Evolutionary conservation across 495 filamentous ascomycete genomes (phyloP).

Genomic region (Penicillium lividum): DNA sequence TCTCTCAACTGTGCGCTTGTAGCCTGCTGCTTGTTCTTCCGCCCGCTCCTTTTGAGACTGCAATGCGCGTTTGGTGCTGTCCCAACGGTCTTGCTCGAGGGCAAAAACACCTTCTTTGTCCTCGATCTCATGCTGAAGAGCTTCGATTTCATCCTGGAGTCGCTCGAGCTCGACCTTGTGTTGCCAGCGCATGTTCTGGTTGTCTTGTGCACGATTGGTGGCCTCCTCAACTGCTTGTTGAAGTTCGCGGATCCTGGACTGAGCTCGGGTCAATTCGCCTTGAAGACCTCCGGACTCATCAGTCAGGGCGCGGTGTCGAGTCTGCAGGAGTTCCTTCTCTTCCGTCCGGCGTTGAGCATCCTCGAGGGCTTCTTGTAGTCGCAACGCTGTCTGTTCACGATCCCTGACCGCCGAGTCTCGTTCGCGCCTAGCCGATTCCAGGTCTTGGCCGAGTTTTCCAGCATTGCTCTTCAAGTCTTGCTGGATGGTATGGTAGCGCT

Average conservation of each 20-base stretch:
- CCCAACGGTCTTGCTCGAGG: constrained; percentile 71
- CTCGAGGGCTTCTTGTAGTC: constrained; percentile 52
- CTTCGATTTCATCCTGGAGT: constrained; percentile 66
- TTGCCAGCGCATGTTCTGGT: constrained; percentile 56
- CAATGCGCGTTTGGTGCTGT: constrained; percentile 61
- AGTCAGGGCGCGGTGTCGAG: constrained; percentile 67
- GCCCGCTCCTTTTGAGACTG: constrained; percentile 66
- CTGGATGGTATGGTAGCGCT: constrained; percentile 44
- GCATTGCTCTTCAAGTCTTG: constrained; percentile 45
- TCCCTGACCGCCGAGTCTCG: constrained; percentile 39
- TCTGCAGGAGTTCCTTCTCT: constrained; percentile 70
- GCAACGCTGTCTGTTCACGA: constrained; percentile 40
- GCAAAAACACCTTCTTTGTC: constrained; percentile 72
- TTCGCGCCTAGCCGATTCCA: constrained; percentile 40
- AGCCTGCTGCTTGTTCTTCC: constrained; percentile 67
- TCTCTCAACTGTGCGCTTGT: constrained; percentile 70
- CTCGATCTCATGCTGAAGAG: constrained; percentile 69
- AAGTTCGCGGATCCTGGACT: constrained; percentile 56
- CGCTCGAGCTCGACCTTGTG: constrained; percentile 64
- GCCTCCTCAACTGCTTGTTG: constrained; percentile 59
- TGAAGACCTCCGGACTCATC: constrained; percentile 68
- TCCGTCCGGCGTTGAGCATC: constrained; percentile 60
- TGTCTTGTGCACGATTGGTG: constrained; percentile 57
- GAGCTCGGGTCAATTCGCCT: constrained; percentile 59
- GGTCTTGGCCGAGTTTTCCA: constrained; percentile 43